phyloP scores from a whole-genome alignment of 768 basidiomycete genomes.

The Podaxis sp. region DNA sequence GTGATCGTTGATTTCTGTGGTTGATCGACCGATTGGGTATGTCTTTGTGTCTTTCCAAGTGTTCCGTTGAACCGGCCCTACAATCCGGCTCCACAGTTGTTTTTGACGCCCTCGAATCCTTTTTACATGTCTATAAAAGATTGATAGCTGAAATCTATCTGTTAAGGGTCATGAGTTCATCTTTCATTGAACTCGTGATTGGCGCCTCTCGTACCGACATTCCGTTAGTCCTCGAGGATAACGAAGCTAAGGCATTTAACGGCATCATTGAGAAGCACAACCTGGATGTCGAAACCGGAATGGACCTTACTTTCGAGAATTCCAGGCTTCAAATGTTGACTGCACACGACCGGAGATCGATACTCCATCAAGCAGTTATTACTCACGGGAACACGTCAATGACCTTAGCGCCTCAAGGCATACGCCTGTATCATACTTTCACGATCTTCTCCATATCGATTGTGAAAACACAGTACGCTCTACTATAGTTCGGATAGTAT shows the following conservation, averaged over 20 bases:
- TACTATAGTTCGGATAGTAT: neutral
- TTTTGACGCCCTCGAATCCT: neutral
- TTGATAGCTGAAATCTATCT: neutral
- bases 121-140: neutral
- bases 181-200: neutral
- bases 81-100: neutral
- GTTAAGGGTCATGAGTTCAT: neutral
- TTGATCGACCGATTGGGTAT: neutral
- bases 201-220: neutral
- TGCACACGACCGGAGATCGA: neutral
- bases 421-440: neutral
- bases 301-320: neutral
- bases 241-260: neutral
- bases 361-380: neutral
- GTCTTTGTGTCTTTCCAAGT: neutral
- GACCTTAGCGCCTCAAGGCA: constrained; percentile 1
- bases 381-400: neutral
- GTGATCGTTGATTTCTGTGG: neutral
- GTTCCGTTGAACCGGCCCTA: constrained; percentile 3
- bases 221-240: neutral
- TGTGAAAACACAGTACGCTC: neutral
- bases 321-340: neutral
- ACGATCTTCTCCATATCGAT: constrained; percentile 5
- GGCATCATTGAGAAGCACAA: neutral
- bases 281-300: neutral